Evolutionary conservation across 2,329 filamentous ascomycete genomes (phyloP), one percentile per base, ranked within the genome.

Genomic region (Fusarium verticillioides): DNA sequence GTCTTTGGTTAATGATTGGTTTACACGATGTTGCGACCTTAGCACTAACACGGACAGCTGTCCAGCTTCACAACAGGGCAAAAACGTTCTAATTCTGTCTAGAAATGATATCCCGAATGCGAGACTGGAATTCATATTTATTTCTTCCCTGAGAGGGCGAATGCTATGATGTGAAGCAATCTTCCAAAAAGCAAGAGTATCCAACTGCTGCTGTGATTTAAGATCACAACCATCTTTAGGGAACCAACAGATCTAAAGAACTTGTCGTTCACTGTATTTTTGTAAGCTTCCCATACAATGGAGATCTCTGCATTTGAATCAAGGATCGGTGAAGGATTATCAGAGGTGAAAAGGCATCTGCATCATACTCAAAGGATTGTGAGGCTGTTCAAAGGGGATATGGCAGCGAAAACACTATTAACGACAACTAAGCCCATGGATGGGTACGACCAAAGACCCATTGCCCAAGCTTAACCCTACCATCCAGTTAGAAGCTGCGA

Each of bases 311-410:
- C 4, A 23, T 13, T 19, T 23, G 16, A 0, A 3, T 26, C 6
- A 13, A 19, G 8, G 3, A 36, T 15, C 5, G 2, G 28, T 5
- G 10, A 6, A 12, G 12, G 10, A 6, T 18, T 4, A 6, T 6
- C 3, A 32, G 30, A 32, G 4, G 21, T n/a, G 21, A 23, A n/a
- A 16, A 1, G 0, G 9, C 10, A 32, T 0, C 0, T 9, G 7
- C 15, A 2, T 32, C 15, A 5, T 32, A 21, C 7, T 6, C 8
- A 8, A 8, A 30, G 19, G 44, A 30, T 4, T 1, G 9, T 3
- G 5, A 15, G 10, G 8, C 7, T 8, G 26, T 30, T 19, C 5
- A 7, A 3, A n/a, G 0, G 12, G 19, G 13, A 30, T 47, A 4
- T 2, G 28, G 28, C 19, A 21, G 11, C 4, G 44, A n/a, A 11